Evolutionary conservation across 345 rosid genomes (phyloP), one percentile per base, ranked within the genome.

Genomic region (Eutrema heterophyllum): DNA sequence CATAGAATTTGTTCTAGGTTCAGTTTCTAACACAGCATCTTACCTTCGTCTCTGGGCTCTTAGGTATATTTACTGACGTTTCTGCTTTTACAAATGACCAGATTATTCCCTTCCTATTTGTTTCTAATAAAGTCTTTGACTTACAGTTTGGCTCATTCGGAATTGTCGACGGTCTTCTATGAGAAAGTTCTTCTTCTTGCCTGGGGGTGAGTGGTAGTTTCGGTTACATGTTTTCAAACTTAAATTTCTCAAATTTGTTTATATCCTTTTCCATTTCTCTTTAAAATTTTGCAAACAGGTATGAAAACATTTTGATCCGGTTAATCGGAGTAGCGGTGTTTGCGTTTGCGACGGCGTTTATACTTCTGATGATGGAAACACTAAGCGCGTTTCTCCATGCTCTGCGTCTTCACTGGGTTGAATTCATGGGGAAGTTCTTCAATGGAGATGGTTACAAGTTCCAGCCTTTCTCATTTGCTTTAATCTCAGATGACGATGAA

Each of bases 21-120:
- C 98, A 74, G 97, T 94, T 73, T 94, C 98, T 58, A 94, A 94
- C 81, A 94, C 97, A 33, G 97, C 98, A 71, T 94, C 98, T 26
- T 94, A 91, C 84, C 97, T 94, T 83, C 97, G 98, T 74, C 96
- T 94, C 55, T 94, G 98, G 98, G 97, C 98, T 73, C 87, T 91
- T 79, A 94, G 98, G 98, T 88, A 83, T 43, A 26, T 54, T 48
- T 10, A 11, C 71, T 44, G 44, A 11, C 51, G 6, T 48, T 26
- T 30, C 56, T 21, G 5, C 6, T 43, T 16, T 52, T 9, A 41
- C 33, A 43, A 3, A 21, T 24, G 15, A 30, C 60, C 48, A 55
- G 24, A 8, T 45, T 51, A 40, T 54, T 29, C 66, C 3, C 15
- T 35, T 51, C 27, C 26, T 30, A 11, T 29, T 5, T 46, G 40